Base-by-base conservation (phyloP, 805 yeast genomes). In the Kuraishia molischiana region DNA sequence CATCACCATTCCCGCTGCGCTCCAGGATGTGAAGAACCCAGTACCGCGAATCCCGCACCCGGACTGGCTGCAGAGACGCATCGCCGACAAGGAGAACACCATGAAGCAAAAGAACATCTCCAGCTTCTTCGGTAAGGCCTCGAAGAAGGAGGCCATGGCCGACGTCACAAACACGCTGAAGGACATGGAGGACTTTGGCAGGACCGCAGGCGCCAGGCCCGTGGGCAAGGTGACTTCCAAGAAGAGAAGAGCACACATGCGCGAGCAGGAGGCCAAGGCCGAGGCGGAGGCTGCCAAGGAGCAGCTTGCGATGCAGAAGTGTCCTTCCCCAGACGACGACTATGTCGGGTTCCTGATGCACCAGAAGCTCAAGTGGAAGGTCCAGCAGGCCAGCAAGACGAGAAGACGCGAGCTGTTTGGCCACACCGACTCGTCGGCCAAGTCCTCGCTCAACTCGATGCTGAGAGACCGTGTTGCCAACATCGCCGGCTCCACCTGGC, bases 31-130 rank as follows among this genome's bases (percentile, higher is more conserved):
- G 14, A 60, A 66, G 11, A 94, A 92, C 51, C 99, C 99, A 0
- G 97, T 94, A 32, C 97, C 97, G 4, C 67, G 97, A 47, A 90
- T 94, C 5, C 74, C 74, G 3, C 97, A 90, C 51, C 99, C 99
- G 0, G 92, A 81, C 22, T 92, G 99, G 99, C 65, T 92, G 39
- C 72, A 69, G 41, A 78, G 70, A 47, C 72, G 71, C 41, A 76
- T 90, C 38, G 67, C 69, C 2, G 61, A 61, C 4, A 72, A 66
- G 39, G 75, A 76, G 38, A 90, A 85, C 52, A 74, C 72, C 41
- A 67, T 73, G 50, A 84, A 84, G 50, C 97, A 90, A 57, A 66
- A 77, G 2, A 72, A 77, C 0, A 61, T 90, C 35, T 56, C 69
- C 1, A 61, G 61, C 2, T 84, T 83, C 53, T 80, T 87, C 47